phyloP scores from a whole-genome alignment of 345 rosid species.

The Ceriops decandra region DNA sequence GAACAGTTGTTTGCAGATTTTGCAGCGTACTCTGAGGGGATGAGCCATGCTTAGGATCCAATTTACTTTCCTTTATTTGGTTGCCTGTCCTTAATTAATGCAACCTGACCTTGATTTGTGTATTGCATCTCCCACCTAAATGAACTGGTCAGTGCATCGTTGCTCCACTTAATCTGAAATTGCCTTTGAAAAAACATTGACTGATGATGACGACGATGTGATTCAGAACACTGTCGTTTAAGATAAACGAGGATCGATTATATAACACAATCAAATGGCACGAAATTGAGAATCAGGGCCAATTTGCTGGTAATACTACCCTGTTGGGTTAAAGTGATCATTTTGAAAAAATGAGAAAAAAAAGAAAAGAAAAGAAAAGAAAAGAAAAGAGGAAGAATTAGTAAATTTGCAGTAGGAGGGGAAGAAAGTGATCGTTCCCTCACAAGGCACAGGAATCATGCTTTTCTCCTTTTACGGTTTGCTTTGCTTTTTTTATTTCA shows the following conservation, averaged over 20 bases:
- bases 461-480: conserved; percentile 26
- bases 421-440: conserved; percentile 30
- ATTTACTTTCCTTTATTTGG: too few relatives aligned
- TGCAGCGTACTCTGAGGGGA: too few relatives aligned
- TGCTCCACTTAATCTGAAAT: background rate
- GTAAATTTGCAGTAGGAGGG: background rate
- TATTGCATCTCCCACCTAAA: too few relatives aligned
- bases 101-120: too few relatives aligned
- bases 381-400: conserved; percentile 9
- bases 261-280: too few relatives aligned
- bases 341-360: background rate
- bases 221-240: background rate
- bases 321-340: conserved; percentile 2
- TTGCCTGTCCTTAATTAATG: too few relatives aligned
- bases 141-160: background rate
- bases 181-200: background rate
- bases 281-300: background rate
- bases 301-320: background rate
- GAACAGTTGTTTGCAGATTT: too few relatives aligned
- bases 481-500: conserved; percentile 39
- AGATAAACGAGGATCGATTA: background rate
- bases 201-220: background rate
- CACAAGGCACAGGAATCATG: conserved; percentile 53
- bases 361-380: background rate
- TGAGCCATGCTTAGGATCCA: too few relatives aligned